Evolutionary conservation across 805 yeast species (phyloP), one percentile per base, ranked within the genome.

Genomic region (Lachancea waltii): DNA sequence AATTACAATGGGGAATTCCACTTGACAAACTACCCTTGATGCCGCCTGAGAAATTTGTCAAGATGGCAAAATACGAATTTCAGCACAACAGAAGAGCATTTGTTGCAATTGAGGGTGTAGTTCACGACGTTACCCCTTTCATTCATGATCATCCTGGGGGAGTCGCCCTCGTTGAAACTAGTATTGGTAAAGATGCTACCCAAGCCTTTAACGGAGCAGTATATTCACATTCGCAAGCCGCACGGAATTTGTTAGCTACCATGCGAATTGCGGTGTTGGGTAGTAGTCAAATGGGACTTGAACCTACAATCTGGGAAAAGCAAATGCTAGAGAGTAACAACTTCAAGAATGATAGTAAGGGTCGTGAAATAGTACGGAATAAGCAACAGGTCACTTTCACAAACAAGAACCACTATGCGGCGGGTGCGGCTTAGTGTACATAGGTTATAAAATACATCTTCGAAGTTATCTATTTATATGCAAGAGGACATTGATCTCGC

Each of bases 81-180:
- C 62, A 75, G 63, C 40, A 42, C 16, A 42, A 49, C 15, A 59
- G 67, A 55, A 58, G 78, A 33, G 79, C 81, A 21, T 72, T 86
- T 46, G 85, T 86, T 20, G 85, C 86, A 10, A 85, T 89, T 33
- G 84, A 85, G 30, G 95, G 95, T 25, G 85, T 90, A 36, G 92
- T 89, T 18, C 97, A 90, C 61, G 97, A 89, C 57, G 83, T 90
- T 9, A 80, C 95, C 4, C 94, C 92, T 20, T 89, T 89, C 59
- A 79, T 87, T 58, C 79, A 81, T 50, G 85, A 85, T 53, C 97
- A 89, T 61, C 97, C 97, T 2, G 97, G 97, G 48, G 97, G 97
- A 2, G 62, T 77, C 22, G 80, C 89, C 4, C 70, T 89, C 35
- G 76, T 89, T 39, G 69, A 68, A 46, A 79, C 92, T 0, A 84